Conservation (phyloP, 176 grass and related monocot species). For the Zea luxurians region DNA sequence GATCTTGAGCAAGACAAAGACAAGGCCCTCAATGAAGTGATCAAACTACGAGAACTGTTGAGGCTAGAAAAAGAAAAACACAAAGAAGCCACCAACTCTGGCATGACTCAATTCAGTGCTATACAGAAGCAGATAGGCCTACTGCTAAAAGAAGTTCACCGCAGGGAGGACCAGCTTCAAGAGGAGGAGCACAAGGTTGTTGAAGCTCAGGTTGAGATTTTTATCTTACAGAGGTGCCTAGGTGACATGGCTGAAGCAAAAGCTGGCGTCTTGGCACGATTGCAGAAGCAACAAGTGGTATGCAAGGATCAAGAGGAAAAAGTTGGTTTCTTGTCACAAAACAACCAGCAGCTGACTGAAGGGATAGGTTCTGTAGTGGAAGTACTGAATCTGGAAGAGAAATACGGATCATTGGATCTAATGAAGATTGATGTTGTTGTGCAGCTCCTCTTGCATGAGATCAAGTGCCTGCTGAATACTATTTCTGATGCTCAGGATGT, state of each 20-base stretch:
- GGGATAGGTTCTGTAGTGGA: conserved; percentile 68
- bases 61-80: conserved; percentile 59
- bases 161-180: conserved; percentile 59
- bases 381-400: conserved; percentile 75
- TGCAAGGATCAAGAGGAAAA: conserved; percentile 47
- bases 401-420: conserved; percentile 64
- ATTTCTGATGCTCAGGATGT: conserved; percentile 84
- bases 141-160: conserved; percentile 51
- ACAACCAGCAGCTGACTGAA: conserved; percentile 59
- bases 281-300: conserved; percentile 47
- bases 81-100: conserved; percentile 47
- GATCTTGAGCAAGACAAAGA: conserved; percentile 75
- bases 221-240: conserved; percentile 79
- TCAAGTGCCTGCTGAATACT: conserved; percentile 64
- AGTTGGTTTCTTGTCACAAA: conserved; percentile 34
- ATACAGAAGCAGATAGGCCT: conserved; percentile 53
- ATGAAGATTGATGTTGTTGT: conserved; percentile 85
- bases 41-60: conserved; percentile 51
- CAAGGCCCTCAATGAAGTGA: conserved; percentile 38
- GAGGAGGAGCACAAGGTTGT: conserved; percentile 59
- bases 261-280: conserved; percentile 31
- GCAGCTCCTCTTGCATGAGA: conserved; percentile 92
- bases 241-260: conserved; percentile 62
- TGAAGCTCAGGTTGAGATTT: conserved; percentile 69
- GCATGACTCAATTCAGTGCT: conserved; percentile 49